These are phyloP conservation scores for Tetrapisispora fleetii DNA, from an alignment of 805 yeast genomes.

Conservation along the genomic window DNA sequence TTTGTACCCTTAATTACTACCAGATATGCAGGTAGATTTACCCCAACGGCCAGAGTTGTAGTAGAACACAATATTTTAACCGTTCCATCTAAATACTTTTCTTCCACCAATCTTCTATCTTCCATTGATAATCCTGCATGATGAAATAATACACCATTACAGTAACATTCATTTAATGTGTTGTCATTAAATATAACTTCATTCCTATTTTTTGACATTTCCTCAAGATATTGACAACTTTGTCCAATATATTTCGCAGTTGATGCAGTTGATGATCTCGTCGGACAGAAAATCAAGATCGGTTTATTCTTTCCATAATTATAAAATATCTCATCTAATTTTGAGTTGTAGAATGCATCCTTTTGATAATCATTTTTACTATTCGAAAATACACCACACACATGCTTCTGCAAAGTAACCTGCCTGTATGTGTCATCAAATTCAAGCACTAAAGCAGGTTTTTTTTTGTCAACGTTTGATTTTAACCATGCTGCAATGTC, in stretches of 20 bases:
- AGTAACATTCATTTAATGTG: conserved; percentile 7
- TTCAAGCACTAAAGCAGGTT: conserved; percentile 29
- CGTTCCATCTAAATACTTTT: conserved; percentile 34
- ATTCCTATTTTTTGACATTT: not conserved
- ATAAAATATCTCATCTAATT: conserved; percentile 33
- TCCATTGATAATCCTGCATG: conserved; percentile 46
- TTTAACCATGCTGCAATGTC: conserved; percentile 40
- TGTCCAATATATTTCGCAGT: conserved; percentile 36
- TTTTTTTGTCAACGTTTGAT: conserved; percentile 9
- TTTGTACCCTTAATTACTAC: conserved; percentile 56
- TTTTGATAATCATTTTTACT: conserved; percentile 38
- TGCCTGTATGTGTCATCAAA: conserved; percentile 43
- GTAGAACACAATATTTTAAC: conserved; percentile 43
- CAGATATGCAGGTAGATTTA: conserved; percentile 50
- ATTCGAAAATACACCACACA: conserved; percentile 34
- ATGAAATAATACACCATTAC: conserved; percentile 41
- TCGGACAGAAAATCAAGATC: conserved; percentile 43
- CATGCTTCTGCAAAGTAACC: conserved; percentile 33
- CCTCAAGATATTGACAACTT: not conserved
- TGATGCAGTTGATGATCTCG: conserved; percentile 37
- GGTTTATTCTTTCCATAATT: conserved; percentile 35
- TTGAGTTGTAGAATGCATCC: conserved; percentile 36
- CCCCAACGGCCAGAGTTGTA: conserved; percentile 52
- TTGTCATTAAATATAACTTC: conserved; percentile 7
- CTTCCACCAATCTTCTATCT: conserved; percentile 41